Conservation (phyloP, 805 yeast genomes). For the Tetrapisispora taiwanensis region DNA sequence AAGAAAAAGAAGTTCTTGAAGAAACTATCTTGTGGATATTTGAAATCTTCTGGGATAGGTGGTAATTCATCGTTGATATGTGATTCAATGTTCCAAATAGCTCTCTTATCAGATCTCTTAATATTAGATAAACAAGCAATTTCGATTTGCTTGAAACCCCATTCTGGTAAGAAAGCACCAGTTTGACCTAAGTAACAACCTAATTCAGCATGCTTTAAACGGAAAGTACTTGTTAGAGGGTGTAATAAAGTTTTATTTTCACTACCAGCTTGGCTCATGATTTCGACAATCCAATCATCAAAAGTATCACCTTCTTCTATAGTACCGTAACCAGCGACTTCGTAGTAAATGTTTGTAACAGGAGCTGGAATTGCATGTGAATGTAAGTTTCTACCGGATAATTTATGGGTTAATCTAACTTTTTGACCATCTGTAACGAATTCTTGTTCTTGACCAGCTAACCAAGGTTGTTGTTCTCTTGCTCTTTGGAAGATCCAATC, state of each 20-base stretch:
- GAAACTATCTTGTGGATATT: slow-evolving; percentile 61
- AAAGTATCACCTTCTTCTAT: slow-evolving; percentile 59
- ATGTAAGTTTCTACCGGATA: slow-evolving; percentile 68
- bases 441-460: slow-evolving; percentile 19
- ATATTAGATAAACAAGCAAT: slow-evolving; percentile 58
- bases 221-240: slow-evolving; percentile 63
- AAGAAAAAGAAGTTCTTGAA: slow-evolving; percentile 65
- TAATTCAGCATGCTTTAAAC: slow-evolving; percentile 50
- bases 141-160: slow-evolving; percentile 84
- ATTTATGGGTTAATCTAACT: slow-evolving; percentile 61
- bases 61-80: slow-evolving; percentile 56
- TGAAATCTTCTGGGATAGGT: slow-evolving; percentile 32
- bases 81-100: slow-evolving; percentile 81
- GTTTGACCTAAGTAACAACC: slow-evolving; percentile 74
- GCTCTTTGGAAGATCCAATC: slow-evolving; percentile 62
- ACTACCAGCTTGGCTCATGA: slow-evolving; percentile 48
- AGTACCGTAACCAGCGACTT: slow-evolving; percentile 82
- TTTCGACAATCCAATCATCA: slow-evolving; percentile 87
- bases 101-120: slow-evolving; percentile 64
- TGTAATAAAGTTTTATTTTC: slow-evolving; percentile 42
- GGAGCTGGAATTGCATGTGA: slow-evolving; percentile 81
- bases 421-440: slow-evolving; percentile 51
- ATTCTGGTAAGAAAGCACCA: slow-evolving; percentile 59
- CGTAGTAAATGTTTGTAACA: slow-evolving; percentile 55
- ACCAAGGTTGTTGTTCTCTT: slow-evolving; percentile 31